phyloP scores from a whole-genome alignment of 805 yeast genomes.

The Metschnikowia dekortorum region DNA sequence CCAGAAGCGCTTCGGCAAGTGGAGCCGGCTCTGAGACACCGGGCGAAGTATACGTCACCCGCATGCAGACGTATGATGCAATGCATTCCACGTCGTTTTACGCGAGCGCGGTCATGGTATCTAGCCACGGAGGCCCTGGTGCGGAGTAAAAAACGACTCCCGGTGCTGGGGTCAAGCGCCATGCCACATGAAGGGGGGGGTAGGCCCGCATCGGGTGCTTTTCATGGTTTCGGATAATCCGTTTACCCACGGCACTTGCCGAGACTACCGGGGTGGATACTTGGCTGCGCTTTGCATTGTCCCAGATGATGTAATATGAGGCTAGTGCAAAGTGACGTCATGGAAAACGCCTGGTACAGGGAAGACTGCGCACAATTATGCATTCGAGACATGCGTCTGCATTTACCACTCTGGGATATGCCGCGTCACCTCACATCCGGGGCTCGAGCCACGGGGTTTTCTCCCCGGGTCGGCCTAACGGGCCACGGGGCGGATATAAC shows the following conservation, averaged over 20 bases:
- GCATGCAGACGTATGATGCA: background rate
- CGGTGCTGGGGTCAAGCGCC: no score
- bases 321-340: background rate
- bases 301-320: background rate
- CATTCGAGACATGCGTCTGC: conserved; percentile 1
- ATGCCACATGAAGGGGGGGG: no score
- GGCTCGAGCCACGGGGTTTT: background rate
- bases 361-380: background rate
- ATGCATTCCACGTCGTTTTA: background rate
- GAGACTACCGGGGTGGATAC: no score
- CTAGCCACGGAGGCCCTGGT: background rate
- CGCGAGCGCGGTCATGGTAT: background rate
- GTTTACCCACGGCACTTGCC: no score
- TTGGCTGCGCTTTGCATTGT: background rate
- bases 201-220: no score
- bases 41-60: background rate
- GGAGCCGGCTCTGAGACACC: background rate
- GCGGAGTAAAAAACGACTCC: no score
- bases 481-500: no score
- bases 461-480: background rate
- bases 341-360: background rate
- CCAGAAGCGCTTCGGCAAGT: no score
- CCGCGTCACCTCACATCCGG: background rate
- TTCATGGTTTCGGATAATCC: no score
- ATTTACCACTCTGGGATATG: background rate